Percentiles rank a stretch among this genome's conserved stretches.
phyloP scores from a whole-genome alignment of 352 stramenopile genomes.

The Globisporangium middletonii region DNA sequence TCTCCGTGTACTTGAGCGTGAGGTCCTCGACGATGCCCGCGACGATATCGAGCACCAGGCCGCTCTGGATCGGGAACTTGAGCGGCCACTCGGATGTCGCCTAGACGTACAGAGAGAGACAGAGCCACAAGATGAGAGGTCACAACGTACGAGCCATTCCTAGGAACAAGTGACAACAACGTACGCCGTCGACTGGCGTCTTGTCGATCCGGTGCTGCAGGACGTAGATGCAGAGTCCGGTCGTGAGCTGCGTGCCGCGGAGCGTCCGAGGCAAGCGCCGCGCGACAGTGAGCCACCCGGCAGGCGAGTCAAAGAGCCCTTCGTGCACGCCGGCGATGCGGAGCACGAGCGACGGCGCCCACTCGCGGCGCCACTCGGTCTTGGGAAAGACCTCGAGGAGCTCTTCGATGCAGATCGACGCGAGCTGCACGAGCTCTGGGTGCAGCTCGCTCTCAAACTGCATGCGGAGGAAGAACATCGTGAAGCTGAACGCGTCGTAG shows the following conservation, averaged over 20 bases:
- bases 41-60: conserved; percentile 74
- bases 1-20: conserved; percentile 63
- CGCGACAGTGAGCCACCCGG: conserved; percentile 68
- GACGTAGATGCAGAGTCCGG: conserved; percentile 70
- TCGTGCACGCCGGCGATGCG: conserved; percentile 71
- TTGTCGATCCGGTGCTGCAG: conserved; percentile 79
- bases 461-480: conserved; percentile 84
- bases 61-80: conserved; percentile 75
- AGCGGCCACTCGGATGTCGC: conserved; percentile 54
- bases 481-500: conserved; percentile 81
- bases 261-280: conserved; percentile 64
- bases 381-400: conserved; percentile 67
- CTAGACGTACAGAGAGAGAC: conserved; percentile 13
- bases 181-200: conserved; percentile 31
- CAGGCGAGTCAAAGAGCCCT: conserved; percentile 71
- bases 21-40: conserved; percentile 73
- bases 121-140: neutral
- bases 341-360: conserved; percentile 65
- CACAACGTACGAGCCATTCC: no score
- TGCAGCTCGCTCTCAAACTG: conserved; percentile 77
- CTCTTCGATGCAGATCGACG: conserved; percentile 75
- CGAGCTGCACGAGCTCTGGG: conserved; percentile 68
- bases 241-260: conserved; percentile 71
- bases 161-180: conserved; percentile 1
- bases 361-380: conserved; percentile 68